Base-by-base conservation (phyloP, 768 basidiomycete species). In the Neoboletus magnificus region DNA sequence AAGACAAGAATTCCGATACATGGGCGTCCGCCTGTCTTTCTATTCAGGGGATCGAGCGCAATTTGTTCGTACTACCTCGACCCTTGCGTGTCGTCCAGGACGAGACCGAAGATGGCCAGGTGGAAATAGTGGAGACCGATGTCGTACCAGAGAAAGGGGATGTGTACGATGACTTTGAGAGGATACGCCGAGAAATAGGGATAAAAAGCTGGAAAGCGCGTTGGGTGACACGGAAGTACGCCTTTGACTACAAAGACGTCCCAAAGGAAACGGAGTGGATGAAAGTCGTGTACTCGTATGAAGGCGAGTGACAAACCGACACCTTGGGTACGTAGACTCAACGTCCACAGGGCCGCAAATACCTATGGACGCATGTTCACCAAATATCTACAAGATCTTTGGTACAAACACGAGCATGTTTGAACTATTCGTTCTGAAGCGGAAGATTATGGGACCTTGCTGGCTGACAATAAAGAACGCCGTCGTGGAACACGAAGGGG, bases 391-490 rank as follows among this genome's bases (percentile, higher is more conserved):
- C 33, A 84, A 82, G 54, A 86, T 98, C 12, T 89, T 98, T 62
- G 97, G 97, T 13, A 89, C 95, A 3, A 94, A 85, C 61, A 96
- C 94, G 6, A 91, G 77, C 50, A 89, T 96, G 0, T 99, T 99
- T 62, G 97, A 98, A 69, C 76, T 93, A 11, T 82, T 99, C 20
- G 95, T 94, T 2, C 63, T 98, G 44, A 98, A 98, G 71, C 85
- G 94, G 32, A 97, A 95, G 74, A 97, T 98, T 54, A 98, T 98
- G 94, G 97, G 97, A 1, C 95, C 97, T 0, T 98, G 97, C 68
- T 99, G 97, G 97, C 76, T 99, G 43, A 80, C 87, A 53, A 81
- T 99, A 58, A 87, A 88, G 72, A 81, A 87, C 44, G 87, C 89
- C 1, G 73, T 79, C 23, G 74, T 95, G 18, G 90, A 89, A 47